These are phyloP conservation scores for Rhizopus sp. DNA, from an alignment of 371 early-diverging fungal genomes.

Conservation along the genomic window DNA sequence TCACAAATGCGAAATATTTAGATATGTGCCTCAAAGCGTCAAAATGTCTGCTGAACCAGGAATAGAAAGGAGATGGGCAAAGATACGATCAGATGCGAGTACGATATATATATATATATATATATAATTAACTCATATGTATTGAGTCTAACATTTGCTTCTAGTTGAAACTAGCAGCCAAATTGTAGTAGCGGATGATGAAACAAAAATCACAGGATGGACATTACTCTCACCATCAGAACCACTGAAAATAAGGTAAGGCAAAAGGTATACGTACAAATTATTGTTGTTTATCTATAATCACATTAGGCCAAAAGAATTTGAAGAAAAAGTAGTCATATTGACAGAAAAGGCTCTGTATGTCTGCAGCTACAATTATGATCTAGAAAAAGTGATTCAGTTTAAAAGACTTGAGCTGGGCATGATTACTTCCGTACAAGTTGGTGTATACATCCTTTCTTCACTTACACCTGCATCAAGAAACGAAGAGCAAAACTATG, in stretches of 20 bases:
- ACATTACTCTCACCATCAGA: conserved; percentile 61
- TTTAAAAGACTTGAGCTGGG: conserved; percentile 64
- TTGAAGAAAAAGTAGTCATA: conserved; percentile 73
- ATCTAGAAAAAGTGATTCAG: conserved; percentile 71
- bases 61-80: conserved; percentile 49
- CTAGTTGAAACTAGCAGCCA: conserved; percentile 56
- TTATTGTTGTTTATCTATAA: background rate
- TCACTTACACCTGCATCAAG: conserved; percentile 43
- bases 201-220: conserved; percentile 58
- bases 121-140: conserved; percentile 4
- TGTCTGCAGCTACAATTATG: conserved; percentile 74
- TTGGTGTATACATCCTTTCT: conserved; percentile 60
- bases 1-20: conserved; percentile 50
- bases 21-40: conserved; percentile 44
- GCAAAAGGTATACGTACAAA: background rate
- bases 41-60: conserved; percentile 60
- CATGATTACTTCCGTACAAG: conserved; percentile 58
- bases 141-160: conserved; percentile 3
- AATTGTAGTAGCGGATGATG: conserved; percentile 66
- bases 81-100: conserved; percentile 54
- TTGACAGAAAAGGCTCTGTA: conserved; percentile 71
- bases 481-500: conserved; percentile 58
- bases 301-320: conserved; percentile 26
- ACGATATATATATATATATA: conserved; percentile 2
- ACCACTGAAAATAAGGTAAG: conserved; percentile 5